Evolutionary conservation across 2,329 filamentous ascomycete genomes (phyloP).

Genomic region (Pyricularia sp.): DNA sequence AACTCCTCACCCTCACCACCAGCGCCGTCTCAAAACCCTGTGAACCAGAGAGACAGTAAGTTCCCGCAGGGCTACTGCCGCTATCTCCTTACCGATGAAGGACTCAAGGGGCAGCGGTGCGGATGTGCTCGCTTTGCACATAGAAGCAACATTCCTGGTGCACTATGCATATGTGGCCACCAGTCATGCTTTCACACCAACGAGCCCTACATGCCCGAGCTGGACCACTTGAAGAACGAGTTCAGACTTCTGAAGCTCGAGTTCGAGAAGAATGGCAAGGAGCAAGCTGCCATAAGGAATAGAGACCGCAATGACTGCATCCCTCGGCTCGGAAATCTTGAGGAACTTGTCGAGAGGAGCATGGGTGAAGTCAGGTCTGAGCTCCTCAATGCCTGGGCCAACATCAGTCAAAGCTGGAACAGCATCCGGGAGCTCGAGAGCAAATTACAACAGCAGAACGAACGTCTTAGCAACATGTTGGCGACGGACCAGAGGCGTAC

Average conservation of each 20-base stretch:
- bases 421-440: conserved; percentile 36
- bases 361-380: conserved; percentile 41
- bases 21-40: conserved; percentile 8
- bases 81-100: conserved; percentile 47
- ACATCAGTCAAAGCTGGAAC: conserved; percentile 44
- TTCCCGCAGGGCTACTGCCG: conserved; percentile 50
- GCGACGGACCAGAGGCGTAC: conserved; percentile 16
- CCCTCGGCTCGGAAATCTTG: conserved; percentile 37
- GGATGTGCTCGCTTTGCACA: conserved; percentile 48
- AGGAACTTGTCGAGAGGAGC: conserved; percentile 44
- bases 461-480: neutral
- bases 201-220: conserved; percentile 34
- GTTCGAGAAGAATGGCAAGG: conserved; percentile 24
- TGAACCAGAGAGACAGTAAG: conserved; percentile 29
- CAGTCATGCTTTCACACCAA: conserved; percentile 49
- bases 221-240: conserved; percentile 35
- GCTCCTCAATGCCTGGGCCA: conserved; percentile 44
- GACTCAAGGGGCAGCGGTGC: conserved; percentile 48
- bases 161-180: conserved; percentile 49
- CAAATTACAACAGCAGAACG: neutral
- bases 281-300: conserved; percentile 7
- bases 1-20: conserved; percentile 20
- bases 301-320: conserved; percentile 16
- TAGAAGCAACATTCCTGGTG: conserved; percentile 42
- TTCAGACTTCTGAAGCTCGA: conserved; percentile 13